phyloP scores from a whole-genome alignment of 441 rosid species.

The Adansonia madagascariensis region DNA sequence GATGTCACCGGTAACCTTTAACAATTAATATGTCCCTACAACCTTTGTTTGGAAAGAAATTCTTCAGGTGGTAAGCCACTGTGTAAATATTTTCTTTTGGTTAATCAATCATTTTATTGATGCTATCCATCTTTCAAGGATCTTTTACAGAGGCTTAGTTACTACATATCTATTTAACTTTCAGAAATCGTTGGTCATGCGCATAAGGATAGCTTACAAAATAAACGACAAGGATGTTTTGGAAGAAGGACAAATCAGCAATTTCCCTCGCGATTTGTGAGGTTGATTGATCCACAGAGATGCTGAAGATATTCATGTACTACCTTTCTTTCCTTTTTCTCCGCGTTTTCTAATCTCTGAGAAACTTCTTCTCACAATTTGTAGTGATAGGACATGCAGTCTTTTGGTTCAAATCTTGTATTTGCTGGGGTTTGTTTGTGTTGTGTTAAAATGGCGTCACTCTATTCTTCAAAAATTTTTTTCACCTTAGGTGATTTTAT shows the following conservation, averaged over 20 bases:
- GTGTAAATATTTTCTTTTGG: background rate
- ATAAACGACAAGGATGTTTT: constrained; percentile 65
- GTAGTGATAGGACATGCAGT: constrained; percentile 35
- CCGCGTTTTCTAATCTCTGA: constrained; percentile 11
- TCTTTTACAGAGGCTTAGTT: constrained; percentile 19
- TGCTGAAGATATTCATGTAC: constrained; percentile 25
- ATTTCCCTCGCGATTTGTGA: constrained; percentile 84
- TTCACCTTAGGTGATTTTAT: constrained; percentile 39
- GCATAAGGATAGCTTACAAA: constrained; percentile 88
- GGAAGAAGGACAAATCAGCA: constrained; percentile 93
- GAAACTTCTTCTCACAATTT: constrained; percentile 35
- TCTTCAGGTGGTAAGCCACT: background rate
- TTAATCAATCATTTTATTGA: background rate
- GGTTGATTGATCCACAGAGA: constrained; percentile 27
- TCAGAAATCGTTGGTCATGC: constrained; percentile 97
- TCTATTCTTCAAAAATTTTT: constrained; percentile 12
- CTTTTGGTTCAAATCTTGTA: constrained; percentile 35
- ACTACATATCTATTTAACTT: constrained; percentile 32
- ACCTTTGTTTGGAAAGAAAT: background rate
- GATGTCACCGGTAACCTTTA: background rate
- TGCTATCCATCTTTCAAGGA: background rate
- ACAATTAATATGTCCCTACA: background rate
- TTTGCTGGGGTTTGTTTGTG: constrained; percentile 35
- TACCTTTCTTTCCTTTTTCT: background rate
- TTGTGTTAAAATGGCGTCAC: background rate